Evolutionary conservation across 2,329 filamentous ascomycete species (phyloP).

Genomic region (Dendrostoma leiphaemia): DNA sequence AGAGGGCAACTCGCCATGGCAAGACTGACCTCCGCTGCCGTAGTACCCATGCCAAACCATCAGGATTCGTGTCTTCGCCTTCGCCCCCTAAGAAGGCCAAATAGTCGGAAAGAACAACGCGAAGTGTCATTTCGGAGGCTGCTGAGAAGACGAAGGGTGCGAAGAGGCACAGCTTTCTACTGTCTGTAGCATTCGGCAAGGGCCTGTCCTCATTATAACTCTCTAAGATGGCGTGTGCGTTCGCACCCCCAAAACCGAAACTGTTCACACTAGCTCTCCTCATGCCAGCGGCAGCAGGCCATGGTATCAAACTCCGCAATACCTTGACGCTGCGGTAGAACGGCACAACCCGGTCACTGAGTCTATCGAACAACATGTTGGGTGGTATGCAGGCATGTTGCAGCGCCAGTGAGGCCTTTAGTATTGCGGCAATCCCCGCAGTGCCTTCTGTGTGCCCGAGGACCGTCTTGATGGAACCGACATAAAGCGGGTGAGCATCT

Average conservation of each 20-base stretch:
- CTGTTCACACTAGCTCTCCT: conserved; percentile 15
- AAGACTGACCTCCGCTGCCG: conserved; percentile 24
- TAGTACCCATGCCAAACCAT: conserved; percentile 25
- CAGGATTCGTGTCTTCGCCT: conserved; percentile 9
- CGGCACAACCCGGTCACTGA: conserved; percentile 33
- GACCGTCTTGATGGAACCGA: conserved; percentile 33
- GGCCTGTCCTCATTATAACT: background rate
- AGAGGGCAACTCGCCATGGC: conserved; percentile 24
- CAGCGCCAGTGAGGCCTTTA: conserved; percentile 34
- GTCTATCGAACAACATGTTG: conserved; percentile 32
- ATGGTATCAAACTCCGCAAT: conserved; percentile 4
- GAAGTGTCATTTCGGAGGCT: conserved; percentile 27
- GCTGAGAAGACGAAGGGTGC: conserved; percentile 30
- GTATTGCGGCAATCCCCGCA: conserved; percentile 38
- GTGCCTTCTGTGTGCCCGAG: conserved; percentile 41
- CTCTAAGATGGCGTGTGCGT: conserved; percentile 11
- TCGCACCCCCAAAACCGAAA: conserved; percentile 16
- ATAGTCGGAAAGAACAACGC: conserved; percentile 22
- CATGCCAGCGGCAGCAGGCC: background rate
- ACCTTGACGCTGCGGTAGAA: conserved; percentile 26
- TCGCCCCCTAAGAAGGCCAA: conserved; percentile 20
- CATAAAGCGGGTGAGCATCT: conserved; percentile 18
- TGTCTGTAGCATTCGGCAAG: background rate
- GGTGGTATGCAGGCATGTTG: conserved; percentile 35
- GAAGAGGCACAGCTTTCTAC: background rate